Evolutionary conservation across 2,329 filamentous ascomycete species (phyloP).

Genomic region (Cercospora nicotianae): DNA sequence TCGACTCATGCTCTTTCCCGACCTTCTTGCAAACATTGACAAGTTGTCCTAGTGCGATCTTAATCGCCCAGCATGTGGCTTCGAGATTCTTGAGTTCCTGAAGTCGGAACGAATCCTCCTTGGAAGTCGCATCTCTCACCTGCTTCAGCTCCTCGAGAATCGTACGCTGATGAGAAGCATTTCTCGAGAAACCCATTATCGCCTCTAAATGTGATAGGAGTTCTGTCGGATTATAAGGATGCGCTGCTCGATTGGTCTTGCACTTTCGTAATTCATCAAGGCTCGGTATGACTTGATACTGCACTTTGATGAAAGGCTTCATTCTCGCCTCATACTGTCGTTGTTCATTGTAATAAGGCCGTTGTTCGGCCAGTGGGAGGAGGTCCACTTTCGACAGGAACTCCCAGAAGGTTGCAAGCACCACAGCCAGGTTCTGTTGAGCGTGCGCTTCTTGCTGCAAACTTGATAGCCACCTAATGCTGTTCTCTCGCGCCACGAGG

Average conservation of each 20-base stretch:
- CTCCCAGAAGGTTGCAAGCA: slow-evolving; percentile 59
- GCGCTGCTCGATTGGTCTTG: slow-evolving; percentile 1
- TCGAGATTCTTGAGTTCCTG: slow-evolving; percentile 40
- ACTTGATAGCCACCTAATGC: background rate
- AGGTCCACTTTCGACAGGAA: slow-evolving; percentile 60
- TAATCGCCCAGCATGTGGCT: slow-evolving; percentile 36
- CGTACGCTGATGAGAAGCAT: background rate
- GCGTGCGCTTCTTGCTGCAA: slow-evolving; percentile 2
- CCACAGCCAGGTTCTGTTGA: slow-evolving; percentile 32
- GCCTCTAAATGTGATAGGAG: slow-evolving; percentile 4
- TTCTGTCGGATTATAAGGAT: background rate
- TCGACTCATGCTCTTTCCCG: slow-evolving; percentile 17
- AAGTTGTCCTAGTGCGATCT: slow-evolving; percentile 30
- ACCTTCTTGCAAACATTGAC: slow-evolving; percentile 26
- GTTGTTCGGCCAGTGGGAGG: slow-evolving; percentile 49
- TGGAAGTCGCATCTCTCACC: background rate
- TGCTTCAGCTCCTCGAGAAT: slow-evolving; percentile 27
- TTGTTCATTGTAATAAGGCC: slow-evolving; percentile 65
- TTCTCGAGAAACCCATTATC: slow-evolving; percentile 9
- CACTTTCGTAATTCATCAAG: slow-evolving; percentile 59
- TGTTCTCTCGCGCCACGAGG: background rate
- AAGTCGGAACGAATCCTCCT: background rate
- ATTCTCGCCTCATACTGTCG: slow-evolving; percentile 81
- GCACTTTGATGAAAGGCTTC: slow-evolving; percentile 73
- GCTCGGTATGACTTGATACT: slow-evolving; percentile 54